phyloP scores from a whole-genome alignment of 805 yeast genomes.

The Starmerella powellii region DNA sequence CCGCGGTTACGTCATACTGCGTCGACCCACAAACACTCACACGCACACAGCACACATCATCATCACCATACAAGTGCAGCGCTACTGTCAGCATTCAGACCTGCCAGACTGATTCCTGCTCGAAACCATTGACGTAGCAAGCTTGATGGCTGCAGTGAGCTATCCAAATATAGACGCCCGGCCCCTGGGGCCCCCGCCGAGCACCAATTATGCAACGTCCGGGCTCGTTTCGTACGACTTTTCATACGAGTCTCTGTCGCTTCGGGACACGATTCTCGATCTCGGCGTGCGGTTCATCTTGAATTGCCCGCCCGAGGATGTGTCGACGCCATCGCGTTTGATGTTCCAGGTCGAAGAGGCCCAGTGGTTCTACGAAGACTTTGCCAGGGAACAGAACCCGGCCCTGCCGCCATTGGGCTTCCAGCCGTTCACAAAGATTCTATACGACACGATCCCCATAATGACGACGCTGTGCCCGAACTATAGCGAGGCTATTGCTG shows the following conservation, averaged over 20 bases:
- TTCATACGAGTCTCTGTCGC: constrained; percentile 16
- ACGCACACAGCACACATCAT: no score
- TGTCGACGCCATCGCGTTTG: constrained; percentile 67
- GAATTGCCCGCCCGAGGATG: constrained; percentile 85
- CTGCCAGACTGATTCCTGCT: no score
- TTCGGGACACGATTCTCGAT: constrained; percentile 36
- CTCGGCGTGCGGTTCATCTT: constrained; percentile 77
- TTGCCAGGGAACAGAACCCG: constrained; percentile 59
- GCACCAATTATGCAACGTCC: background rate
- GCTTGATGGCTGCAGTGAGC: no score
- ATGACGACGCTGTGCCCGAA: constrained; percentile 26
- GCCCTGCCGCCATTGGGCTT: constrained; percentile 63
- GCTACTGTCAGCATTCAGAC: no score
- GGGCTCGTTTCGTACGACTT: background rate
- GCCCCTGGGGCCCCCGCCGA: background rate
- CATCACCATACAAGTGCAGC: no score
- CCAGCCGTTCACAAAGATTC: constrained; percentile 56
- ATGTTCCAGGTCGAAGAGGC: constrained; percentile 96
- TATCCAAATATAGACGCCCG: background rate
- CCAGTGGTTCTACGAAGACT: constrained; percentile 93
- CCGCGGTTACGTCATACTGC: no score
- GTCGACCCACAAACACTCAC: no score
- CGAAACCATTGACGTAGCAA: no score
- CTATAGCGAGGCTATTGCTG: constrained; percentile 49
- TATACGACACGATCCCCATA: constrained; percentile 67